A percentile compares a stretch with the other conserved stretches of the same genome.
Conservation (phyloP, 2,329 filamentous ascomycete genomes). For the Cercospora sojina region DNA sequence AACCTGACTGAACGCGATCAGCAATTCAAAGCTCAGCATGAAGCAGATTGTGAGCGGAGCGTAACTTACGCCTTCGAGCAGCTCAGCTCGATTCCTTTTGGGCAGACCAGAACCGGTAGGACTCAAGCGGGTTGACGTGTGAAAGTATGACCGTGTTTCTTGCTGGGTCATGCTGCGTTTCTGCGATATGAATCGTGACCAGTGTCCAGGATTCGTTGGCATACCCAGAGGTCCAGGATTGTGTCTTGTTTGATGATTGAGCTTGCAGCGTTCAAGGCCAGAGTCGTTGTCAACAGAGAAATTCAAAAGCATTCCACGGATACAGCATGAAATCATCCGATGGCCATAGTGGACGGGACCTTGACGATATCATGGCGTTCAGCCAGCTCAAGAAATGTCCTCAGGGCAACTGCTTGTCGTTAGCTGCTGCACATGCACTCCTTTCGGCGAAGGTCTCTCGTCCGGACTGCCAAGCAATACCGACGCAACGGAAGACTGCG, state of each 20-base stretch:
- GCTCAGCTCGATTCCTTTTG: background rate
- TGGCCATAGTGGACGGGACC: background rate
- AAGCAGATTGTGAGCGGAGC: background rate
- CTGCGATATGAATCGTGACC: background rate
- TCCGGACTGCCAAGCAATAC: background rate
- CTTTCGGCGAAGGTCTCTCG: background rate
- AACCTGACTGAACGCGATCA: background rate
- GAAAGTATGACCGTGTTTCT: background rate
- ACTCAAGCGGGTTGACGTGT: background rate
- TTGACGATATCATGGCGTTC: background rate
- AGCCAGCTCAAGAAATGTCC: background rate
- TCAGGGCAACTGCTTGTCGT: background rate
- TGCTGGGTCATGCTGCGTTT: background rate
- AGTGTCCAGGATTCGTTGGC: background rate
- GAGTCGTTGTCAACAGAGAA: background rate
- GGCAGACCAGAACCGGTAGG: conserved; percentile 1
- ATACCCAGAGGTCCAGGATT: background rate
- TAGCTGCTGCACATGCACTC: background rate
- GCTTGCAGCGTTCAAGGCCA: background rate
- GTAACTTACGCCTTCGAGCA: background rate
- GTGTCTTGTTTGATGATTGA: background rate
- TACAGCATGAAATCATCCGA: background rate
- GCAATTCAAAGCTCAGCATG: background rate
- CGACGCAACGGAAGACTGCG: background rate
- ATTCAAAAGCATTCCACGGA: background rate